Evolutionary conservation across 2,329 filamentous ascomycete genomes (phyloP).

Genomic region (Aspergillus cejpii): DNA sequence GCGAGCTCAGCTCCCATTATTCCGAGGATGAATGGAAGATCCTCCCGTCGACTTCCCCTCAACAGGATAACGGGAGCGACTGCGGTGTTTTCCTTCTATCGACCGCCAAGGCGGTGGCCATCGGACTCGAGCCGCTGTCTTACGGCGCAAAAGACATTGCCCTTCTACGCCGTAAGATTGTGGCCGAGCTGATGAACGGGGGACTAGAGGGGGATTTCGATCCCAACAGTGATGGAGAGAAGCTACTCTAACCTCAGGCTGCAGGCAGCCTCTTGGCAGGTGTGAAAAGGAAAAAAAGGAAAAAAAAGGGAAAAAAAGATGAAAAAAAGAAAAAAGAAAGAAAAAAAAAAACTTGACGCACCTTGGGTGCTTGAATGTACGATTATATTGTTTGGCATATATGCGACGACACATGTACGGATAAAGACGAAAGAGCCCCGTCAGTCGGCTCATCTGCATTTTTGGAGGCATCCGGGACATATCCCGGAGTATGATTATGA

Average conservation of each 20-base stretch:
- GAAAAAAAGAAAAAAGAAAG: not conserved
- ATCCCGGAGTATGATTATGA: too few relatives aligned
- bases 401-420: too few relatives aligned
- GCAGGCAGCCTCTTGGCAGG: too few relatives aligned
- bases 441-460: too few relatives aligned
- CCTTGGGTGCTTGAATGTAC: not conserved
- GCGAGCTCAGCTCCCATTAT: slow-evolving; percentile 38
- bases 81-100: slow-evolving; percentile 48
- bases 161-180: slow-evolving; percentile 41
- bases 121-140: slow-evolving; percentile 40
- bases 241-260: too few relatives aligned
- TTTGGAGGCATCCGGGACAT: too few relatives aligned
- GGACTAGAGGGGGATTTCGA: slow-evolving; percentile 41
- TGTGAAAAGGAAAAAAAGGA: too few relatives aligned
- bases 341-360: not conserved
- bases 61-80: slow-evolving; percentile 44
- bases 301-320: too few relatives aligned
- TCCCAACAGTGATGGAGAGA: slow-evolving; percentile 21
- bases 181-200: slow-evolving; percentile 44
- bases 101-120: slow-evolving; percentile 43
- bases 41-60: slow-evolving; percentile 36
- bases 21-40: slow-evolving; percentile 41
- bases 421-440: too few relatives aligned
- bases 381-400: not conserved
- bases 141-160: slow-evolving; percentile 39